Conservation (phyloP, 208 protist genomes). For the Histomonas meleagridis region DNA sequence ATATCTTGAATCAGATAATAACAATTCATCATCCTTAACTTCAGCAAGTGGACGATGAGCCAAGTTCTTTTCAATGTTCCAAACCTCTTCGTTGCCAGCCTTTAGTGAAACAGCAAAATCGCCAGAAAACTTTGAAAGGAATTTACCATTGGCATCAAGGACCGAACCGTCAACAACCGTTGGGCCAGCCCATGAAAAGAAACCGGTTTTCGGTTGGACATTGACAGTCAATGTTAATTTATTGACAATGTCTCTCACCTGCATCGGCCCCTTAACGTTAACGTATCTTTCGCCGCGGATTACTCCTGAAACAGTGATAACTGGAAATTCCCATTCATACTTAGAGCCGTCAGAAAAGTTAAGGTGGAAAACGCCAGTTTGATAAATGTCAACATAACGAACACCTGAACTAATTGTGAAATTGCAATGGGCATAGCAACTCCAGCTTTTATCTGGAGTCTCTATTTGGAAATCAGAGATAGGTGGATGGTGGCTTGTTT, state of each 20-base stretch:
- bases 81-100: not conserved
- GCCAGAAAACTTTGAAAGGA: not conserved
- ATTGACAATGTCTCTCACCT: not conserved
- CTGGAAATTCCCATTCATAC: conserved; percentile 21
- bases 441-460: conserved; percentile 5
- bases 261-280: not conserved
- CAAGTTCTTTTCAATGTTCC: not conserved
- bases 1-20: not conserved
- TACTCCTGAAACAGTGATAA: not conserved
- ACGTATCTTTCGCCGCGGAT: not conserved
- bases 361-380: not conserved
- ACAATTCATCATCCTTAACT: not conserved
- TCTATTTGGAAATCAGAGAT: conserved; percentile 40
- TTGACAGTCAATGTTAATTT: not conserved
- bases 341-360: not conserved
- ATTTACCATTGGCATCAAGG: not conserved
- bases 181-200: not conserved
- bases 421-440: not conserved
- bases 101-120: not conserved
- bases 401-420: conserved; percentile 19
- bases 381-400: not conserved
- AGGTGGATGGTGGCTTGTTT: conserved; percentile 44
- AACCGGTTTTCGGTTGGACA: not conserved
- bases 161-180: not conserved
- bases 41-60: not conserved